A percentile compares a stretch with the other conserved stretches of the same genome.
phyloP scores from a whole-genome alignment of 2,329 filamentous ascomycete genomes.

The Aspergillus ochraceus region DNA sequence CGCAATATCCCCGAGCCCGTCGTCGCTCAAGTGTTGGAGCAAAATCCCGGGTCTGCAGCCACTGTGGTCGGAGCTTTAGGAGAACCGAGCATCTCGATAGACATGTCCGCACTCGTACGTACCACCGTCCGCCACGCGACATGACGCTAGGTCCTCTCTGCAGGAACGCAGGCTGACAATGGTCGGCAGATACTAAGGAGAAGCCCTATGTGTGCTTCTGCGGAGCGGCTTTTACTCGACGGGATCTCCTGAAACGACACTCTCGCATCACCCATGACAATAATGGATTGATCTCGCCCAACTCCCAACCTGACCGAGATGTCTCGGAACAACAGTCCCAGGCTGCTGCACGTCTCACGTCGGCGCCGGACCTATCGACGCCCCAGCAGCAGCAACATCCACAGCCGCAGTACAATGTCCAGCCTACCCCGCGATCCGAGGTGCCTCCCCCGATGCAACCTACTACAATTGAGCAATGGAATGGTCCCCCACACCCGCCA shows the following conservation, averaged over 20 bases:
- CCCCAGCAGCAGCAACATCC: constrained; percentile 7
- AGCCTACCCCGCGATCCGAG: constrained; percentile 18
- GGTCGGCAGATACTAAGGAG: constrained; percentile 33
- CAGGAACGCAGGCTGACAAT: constrained; percentile 9
- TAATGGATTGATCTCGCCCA: constrained; percentile 28
- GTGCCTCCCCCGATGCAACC: constrained; percentile 24
- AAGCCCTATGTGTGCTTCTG: constrained; percentile 39
- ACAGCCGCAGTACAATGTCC: constrained; percentile 16
- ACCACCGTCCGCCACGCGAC: neutral
- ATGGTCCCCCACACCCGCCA: constrained; percentile 24
- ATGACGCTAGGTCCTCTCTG: neutral
- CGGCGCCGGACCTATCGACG: constrained; percentile 16
- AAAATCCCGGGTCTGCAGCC: constrained; percentile 33
- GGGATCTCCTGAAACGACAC: constrained; percentile 36
- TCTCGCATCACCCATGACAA: constrained; percentile 35
- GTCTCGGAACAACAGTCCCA: constrained; percentile 14
- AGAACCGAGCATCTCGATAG: constrained; percentile 38
- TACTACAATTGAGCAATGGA: constrained; percentile 26
- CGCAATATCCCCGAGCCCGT: constrained; percentile 22
- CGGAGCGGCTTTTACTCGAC: constrained; percentile 36
- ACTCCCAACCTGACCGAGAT: constrained; percentile 26
- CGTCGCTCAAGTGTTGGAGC: constrained; percentile 28
- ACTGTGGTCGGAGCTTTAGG: constrained; percentile 36
- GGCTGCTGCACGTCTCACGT: constrained; percentile 13
- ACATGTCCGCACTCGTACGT: constrained; percentile 37